A percentile compares a stretch with the other conserved stretches of the same genome.
Conservation (phyloP, 345 rosid species). For the Triadica sebifera region DNA sequence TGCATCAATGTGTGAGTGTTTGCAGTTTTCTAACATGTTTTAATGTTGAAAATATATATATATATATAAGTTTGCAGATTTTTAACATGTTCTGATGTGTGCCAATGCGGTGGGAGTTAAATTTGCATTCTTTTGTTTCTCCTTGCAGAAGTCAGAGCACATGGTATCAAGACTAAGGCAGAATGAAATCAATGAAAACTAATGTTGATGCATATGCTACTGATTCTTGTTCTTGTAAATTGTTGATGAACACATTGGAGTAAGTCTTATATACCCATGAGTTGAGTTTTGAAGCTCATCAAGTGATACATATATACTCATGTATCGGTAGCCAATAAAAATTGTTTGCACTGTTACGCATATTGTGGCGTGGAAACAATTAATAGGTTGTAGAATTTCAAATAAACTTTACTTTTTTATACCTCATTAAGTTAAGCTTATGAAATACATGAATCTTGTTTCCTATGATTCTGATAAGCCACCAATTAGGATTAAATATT, state of each 20-base stretch:
- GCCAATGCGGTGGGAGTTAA: background rate
- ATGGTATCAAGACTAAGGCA: slow-evolving; percentile 55
- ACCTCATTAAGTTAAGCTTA: background rate
- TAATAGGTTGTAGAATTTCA: background rate
- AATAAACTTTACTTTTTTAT: background rate
- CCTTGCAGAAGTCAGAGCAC: slow-evolving; percentile 53
- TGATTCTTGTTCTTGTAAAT: background rate
- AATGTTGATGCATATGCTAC: background rate
- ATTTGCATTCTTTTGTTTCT: slow-evolving; percentile 1
- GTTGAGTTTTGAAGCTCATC: background rate
- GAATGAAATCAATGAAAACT: slow-evolving; percentile 12
- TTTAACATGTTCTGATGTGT: background rate
- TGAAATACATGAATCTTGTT: no score
- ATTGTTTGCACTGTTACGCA: background rate
- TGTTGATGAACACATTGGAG: background rate
- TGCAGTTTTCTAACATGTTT: no score
- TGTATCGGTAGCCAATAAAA: background rate
- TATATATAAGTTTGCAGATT: no score
- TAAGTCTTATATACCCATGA: background rate
- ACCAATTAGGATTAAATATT: no score
- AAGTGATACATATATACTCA: background rate
- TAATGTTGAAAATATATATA: no score
- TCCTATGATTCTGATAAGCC: no score
- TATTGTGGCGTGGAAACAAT: background rate
- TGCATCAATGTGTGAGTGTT: no score